Evolutionary conservation across 106 monocot species (phyloP), one percentile per base, ranked within the genome.

Genomic region (Dendrobium catenatum): DNA sequence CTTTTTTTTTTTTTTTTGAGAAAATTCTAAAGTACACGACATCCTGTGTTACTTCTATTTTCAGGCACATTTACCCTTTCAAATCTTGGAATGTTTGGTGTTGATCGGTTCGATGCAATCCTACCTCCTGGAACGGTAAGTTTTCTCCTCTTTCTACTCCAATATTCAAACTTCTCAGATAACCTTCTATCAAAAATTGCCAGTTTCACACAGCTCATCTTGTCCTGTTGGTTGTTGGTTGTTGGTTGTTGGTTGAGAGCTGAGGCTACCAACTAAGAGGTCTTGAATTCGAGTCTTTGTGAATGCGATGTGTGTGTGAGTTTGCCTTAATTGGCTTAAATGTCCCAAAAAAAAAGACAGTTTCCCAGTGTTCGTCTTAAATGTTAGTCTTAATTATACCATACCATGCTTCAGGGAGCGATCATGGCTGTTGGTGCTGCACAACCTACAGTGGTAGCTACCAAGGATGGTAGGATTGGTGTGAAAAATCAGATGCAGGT

Each of bases 351-450:
- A 31, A 31, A 31, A 31, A 31, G 1, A 0, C 31, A 54, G 73
- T 88, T 89, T 18, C 1, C 46, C 9, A 1, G 46, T 46, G 1
- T 13, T 51, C 15, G 15, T 51, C 51, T 15, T 61, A 82, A 86
- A 70, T 61, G 42, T 16, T 78, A 51, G 3, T 16, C 67, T 80
- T 41, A 77, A 26, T 13, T 61, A 82, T 16, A 7, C 3, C 49
- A 82, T 16, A 7, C 3, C 49, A 44, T 42, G 2, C 49, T 87
- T 47, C 88, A 95, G 93, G 91, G 95, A 64, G 95, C 93, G 46
- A 95, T 93, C 81, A 95, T 95, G 95, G 95, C 95, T 16, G 93
- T 95, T 18, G 95, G 95, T n/a, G 83, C 89, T 78, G 93, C 95
- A 3, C 80, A 87, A 46, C 93, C 93, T 61, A 88, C 89, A 48